These are phyloP conservation scores for Cystobasidiaceae sp. DNA, from an alignment of 1,284 basidiomycete genomes.

Conservation along the genomic window DNA sequence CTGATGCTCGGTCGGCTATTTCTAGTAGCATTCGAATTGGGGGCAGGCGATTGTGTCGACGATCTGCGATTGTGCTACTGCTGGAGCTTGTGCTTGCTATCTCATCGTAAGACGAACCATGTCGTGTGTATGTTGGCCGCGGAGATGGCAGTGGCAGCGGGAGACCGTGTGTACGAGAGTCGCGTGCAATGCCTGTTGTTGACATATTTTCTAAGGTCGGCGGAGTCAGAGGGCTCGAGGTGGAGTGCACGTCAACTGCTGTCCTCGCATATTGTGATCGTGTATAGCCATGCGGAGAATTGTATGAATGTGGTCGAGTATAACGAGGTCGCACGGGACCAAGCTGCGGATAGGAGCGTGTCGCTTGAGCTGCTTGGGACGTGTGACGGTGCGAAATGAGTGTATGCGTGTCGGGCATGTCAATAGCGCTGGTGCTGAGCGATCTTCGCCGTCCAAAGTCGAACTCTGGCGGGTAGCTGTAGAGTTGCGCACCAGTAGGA, in stretches of 20 bases:
- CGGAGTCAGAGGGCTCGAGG: not conserved
- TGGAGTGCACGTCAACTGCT: not conserved
- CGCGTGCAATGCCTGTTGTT: not conserved
- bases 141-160: not conserved
- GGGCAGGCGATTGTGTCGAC: constrained; percentile 10
- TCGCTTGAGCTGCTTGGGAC: not conserved
- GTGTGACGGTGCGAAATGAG: not conserved
- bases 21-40: constrained; percentile 25
- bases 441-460: not conserved
- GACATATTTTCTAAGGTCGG: not conserved
- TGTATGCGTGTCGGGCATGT: not conserved
- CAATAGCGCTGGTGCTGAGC: constrained; percentile 10
- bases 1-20: constrained; percentile 13
- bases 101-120: not conserved
- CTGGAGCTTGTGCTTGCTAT: not conserved
- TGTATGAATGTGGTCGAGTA: not conserved
- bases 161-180: not conserved
- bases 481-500: not conserved
- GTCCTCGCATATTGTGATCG: not conserved
- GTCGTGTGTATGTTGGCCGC: not conserved
- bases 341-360: not conserved
- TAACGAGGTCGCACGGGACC: constrained; percentile 11
- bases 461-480: not conserved
- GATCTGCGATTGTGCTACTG: constrained; percentile 16
- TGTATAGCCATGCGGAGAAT: not conserved